Conservation (phyloP, 805 yeast species). For the Candida sonorensis region DNA sequence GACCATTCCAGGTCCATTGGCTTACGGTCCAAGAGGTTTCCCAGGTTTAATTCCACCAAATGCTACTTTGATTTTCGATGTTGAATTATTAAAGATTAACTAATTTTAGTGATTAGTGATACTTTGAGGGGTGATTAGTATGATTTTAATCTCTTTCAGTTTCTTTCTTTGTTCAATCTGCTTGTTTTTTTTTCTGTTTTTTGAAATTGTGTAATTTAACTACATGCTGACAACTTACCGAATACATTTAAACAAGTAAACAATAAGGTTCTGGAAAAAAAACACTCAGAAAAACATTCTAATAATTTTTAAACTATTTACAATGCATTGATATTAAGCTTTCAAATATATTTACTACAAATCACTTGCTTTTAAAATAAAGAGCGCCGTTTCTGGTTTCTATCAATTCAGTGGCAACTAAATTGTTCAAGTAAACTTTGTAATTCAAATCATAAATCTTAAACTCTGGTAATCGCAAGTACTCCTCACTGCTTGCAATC, state of each 20-base stretch:
- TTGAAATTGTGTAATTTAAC: too few species aligned
- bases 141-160: too few species aligned
- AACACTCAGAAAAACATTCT: too few species aligned
- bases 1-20: constrained; percentile 89
- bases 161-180: not conserved
- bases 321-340: too few species aligned
- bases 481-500: too few species aligned
- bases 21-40: constrained; percentile 91
- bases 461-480: constrained; percentile 58
- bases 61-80: constrained; percentile 85
- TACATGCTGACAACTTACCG: too few species aligned
- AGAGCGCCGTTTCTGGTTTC: constrained; percentile 24
- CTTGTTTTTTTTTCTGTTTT: not conserved
- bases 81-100: constrained; percentile 59
- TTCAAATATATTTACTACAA: not conserved
- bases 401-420: constrained; percentile 32
- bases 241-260: too few species aligned
- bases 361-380: constrained; percentile 6
- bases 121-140: too few species aligned
- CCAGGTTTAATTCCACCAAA: constrained; percentile 97
- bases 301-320: too few species aligned
- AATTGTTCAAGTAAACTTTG: constrained; percentile 52
- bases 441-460: constrained; percentile 63
- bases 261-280: too few species aligned
- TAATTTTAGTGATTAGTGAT: constrained; percentile 20